Conservation (phyloP, 495 filamentous ascomycete species). For the Schizothecium vesticola region DNA sequence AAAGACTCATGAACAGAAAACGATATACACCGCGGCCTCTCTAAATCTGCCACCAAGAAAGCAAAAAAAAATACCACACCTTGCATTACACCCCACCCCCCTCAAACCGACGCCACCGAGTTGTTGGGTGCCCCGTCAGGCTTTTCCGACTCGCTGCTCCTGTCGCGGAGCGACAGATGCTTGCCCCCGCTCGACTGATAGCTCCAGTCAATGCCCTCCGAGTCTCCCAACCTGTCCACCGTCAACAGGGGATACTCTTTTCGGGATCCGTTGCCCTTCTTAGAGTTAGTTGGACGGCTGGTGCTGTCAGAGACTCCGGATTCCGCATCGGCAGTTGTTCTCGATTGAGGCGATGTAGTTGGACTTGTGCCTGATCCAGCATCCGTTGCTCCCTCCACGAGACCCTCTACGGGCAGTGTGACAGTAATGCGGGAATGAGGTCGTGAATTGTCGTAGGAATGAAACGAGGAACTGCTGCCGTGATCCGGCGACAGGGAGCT, state of each 20-base stretch:
- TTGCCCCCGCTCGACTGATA: not conserved
- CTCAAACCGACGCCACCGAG: not conserved
- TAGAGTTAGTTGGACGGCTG: not conserved
- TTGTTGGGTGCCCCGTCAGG: not conserved
- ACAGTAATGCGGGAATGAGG: slow-evolving; percentile 6
- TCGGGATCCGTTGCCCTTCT: slow-evolving; percentile 9
- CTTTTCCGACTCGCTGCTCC: not conserved
- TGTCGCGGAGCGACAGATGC: not conserved
- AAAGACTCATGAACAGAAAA: not conserved
- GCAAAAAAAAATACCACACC: not conserved
- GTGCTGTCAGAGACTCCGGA: not conserved
- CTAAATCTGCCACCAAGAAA: not conserved
- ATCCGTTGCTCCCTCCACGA: not conserved
- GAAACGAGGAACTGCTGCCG: slow-evolving; percentile 18
- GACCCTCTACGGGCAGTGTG: not conserved
- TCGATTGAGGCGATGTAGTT: not conserved
- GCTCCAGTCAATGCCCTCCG: not conserved
- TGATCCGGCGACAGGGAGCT: slow-evolving; percentile 16
- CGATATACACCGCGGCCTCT: not conserved
- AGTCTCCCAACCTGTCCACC: not conserved
- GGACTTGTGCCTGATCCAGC: slow-evolving; percentile 12
- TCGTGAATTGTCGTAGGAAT: slow-evolving; percentile 20
- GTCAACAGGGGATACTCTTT: slow-evolving; percentile 4
- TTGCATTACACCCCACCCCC: not conserved
- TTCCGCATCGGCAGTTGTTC: not conserved